Evolutionary conservation across 257 asterid species (phyloP), one percentile per base, ranked within the genome.

Genomic region (Apocynum venetum): DNA sequence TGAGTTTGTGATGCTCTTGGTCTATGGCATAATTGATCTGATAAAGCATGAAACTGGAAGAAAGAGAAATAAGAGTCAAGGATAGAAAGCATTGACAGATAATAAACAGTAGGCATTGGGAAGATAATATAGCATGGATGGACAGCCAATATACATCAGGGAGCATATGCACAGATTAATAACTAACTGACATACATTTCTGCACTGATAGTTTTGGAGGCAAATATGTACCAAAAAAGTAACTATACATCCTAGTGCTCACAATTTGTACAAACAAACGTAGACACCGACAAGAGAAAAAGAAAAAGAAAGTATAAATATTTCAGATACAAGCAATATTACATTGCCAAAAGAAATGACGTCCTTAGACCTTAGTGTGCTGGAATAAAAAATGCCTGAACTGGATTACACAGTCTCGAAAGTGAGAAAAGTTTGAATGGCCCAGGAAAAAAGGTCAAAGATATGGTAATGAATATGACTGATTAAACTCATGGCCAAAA

Each of bases 11-110:
- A 87, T 93, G 97, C 81, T 92, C 99, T 66, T 19, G 93, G 95
- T 48, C 88, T 77, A 81, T 92, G 93, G 81, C 93, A 93, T 56
- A 93, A 84, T 84, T 96, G 97, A 90, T 96, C 98, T 56, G 98
- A 90, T 75, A 96, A 86, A 79, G 98, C 97, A 60, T 92, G 92
- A 57, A 87, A 87, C 87, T 87, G 83, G 48, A 35, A 73, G 52
- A 74, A 76, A 55, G 71, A 67, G 72, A 70, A 49, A 8, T 35
- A 14, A 68, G 13, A 3, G 7, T n/a, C 55, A 76, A 76, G 74
- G 70, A 76, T 12, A 75, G 72, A 56, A 55, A 20, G 17, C 56
- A 68, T 20, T 56, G 25, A 49, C 56, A 15, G 53, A 35, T 6
- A 9, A 44, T 46, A 70, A 19, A 4, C 15, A 3, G 43, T 9